phyloP scores from a whole-genome alignment of 2,329 filamentous ascomycete species.

The Neobulgaria alba region DNA sequence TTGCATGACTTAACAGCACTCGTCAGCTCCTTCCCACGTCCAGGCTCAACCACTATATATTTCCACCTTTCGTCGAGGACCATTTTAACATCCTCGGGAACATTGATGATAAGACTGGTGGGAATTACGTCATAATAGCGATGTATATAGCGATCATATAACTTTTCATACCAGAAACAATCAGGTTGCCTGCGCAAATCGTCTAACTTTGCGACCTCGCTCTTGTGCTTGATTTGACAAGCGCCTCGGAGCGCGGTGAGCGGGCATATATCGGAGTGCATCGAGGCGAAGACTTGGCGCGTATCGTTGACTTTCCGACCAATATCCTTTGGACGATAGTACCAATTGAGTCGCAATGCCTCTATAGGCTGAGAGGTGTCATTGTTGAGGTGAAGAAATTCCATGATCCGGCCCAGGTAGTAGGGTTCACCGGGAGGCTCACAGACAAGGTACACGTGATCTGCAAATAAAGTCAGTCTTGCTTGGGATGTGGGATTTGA shows the following conservation, averaged over 20 bases:
- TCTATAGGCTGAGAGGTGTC: conserved; percentile 68
- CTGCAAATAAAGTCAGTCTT: conserved; percentile 33
- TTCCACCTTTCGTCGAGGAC: conserved; percentile 95
- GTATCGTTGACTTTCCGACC: conserved; percentile 86
- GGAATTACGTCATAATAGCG: conserved; percentile 97
- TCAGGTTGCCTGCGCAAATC: conserved; percentile 78
- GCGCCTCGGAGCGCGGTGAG: conserved; percentile 88
- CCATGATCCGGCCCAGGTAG: conserved; percentile 96
- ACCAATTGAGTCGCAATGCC: conserved; percentile 92
- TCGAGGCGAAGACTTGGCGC: conserved; percentile 85
- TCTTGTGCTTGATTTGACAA: conserved; percentile 81
- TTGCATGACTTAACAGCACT: conserved; percentile 95
- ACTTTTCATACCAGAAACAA: conserved; percentile 93
- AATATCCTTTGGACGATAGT: conserved; percentile 93
- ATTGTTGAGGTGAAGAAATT: conserved; percentile 81
- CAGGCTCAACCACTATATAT: conserved; percentile 89
- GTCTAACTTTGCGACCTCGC: conserved; percentile 75
- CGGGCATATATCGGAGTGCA: conserved; percentile 96
- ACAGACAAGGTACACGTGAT: conserved; percentile 92
- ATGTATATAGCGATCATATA: conserved; percentile 97
- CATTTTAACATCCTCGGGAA: conserved; percentile 89
- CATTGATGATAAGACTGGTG: conserved; percentile 86
- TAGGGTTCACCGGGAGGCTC: conserved; percentile 97
- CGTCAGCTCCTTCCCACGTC: conserved; percentile 88
- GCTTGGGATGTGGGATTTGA: conserved; percentile 1